These are phyloP conservation scores for Fusarium redolens DNA, from an alignment of 2,329 filamentous ascomycete genomes.

Conservation along the genomic window DNA sequence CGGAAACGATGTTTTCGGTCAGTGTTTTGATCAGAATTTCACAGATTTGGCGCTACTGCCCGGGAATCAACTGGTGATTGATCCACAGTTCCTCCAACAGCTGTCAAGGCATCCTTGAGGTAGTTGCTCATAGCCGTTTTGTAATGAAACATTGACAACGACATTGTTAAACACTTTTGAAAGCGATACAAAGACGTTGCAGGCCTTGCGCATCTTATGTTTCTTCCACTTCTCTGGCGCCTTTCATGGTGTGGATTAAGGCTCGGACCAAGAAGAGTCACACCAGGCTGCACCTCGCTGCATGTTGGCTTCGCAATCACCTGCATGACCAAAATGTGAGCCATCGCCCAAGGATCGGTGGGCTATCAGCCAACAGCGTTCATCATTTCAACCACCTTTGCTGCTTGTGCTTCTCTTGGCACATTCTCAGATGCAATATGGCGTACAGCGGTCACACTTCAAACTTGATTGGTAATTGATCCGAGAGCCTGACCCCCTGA, in stretches of 20 bases:
- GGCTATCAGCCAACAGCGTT: not conserved
- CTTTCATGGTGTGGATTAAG: not conserved
- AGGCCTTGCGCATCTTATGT: not conserved
- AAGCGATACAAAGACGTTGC: not conserved
- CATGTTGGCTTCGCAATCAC: not conserved
- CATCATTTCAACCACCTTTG: not conserved
- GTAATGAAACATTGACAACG: not conserved
- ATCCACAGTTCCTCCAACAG: not conserved
- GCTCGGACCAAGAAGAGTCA: not conserved
- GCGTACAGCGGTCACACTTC: not conserved
- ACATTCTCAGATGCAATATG: not conserved
- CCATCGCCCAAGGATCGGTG: not conserved
- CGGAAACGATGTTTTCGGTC: not conserved
- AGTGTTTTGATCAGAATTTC: not conserved
- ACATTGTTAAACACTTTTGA: not conserved
- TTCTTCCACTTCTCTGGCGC: not conserved
- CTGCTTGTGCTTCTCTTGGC: not conserved
- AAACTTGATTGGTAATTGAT: not conserved
- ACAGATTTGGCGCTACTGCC: not conserved
- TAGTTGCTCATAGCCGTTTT: not conserved
- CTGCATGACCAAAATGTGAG: not conserved
- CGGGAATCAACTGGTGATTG: not conserved
- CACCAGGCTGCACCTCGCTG: not conserved
- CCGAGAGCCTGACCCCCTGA: not conserved
- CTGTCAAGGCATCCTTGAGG: not conserved